Conservation (phyloP, 1,139 yeast genomes). For the Candida glucosophila region DNA sequence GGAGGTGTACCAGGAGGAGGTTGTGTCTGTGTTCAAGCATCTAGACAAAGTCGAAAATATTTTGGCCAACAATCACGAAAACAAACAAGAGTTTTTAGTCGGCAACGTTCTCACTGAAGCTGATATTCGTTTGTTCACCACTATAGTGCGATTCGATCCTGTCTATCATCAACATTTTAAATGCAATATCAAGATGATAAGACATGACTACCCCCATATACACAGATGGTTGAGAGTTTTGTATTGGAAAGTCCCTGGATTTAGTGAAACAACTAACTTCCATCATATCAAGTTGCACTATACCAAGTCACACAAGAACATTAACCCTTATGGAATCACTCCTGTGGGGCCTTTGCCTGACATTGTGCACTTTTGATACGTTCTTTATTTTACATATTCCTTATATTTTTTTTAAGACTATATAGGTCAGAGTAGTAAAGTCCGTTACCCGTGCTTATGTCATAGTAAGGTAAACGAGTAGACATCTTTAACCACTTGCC, state of each 20-base stretch:
- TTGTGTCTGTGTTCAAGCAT: conserved; percentile 53
- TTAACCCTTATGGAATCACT: conserved; percentile 78
- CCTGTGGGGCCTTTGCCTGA: conserved; percentile 87
- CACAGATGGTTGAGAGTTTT: conserved; percentile 75
- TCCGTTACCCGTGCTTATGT: no score
- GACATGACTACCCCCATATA: conserved; percentile 70
- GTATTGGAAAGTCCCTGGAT: conserved; percentile 78
- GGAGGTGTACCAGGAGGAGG: conserved; percentile 73
- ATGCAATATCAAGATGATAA: conserved; percentile 77
- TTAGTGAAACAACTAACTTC: conserved; percentile 73
- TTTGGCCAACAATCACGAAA: conserved; percentile 38
- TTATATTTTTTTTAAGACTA: no score
- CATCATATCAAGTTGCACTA: conserved; percentile 88
- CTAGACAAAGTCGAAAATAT: conserved; percentile 70
- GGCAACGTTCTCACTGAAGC: conserved; percentile 79
- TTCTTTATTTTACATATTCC: no score
- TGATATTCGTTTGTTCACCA: conserved; percentile 69
- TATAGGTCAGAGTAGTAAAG: no score
- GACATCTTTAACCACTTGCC: no score
- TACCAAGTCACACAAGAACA: conserved; percentile 69
- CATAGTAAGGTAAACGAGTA: no score
- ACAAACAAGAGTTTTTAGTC: conserved; percentile 38
- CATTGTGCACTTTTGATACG: conserved; percentile 35
- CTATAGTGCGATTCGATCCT: conserved; percentile 82
- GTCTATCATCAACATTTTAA: conserved; percentile 93